Base-by-base conservation (phyloP, 352 stramenopile genomes). In the Phytophthora citricola region DNA sequence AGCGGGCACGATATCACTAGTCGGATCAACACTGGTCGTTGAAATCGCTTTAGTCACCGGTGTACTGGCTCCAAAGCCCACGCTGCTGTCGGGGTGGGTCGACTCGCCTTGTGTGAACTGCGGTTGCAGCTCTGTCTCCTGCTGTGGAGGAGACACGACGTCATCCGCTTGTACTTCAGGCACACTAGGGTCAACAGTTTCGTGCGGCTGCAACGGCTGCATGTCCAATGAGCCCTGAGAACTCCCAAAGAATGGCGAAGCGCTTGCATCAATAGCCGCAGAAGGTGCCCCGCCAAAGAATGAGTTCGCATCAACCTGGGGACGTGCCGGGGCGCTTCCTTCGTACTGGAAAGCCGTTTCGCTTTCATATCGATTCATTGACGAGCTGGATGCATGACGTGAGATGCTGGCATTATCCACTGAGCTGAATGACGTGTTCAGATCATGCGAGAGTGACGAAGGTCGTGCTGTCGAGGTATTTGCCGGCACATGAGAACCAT, bases 231-330 rank as follows among this genome's bases (percentile, higher is more conserved):
- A 78, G 61, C 43, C 49, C 41, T 62, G 53, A 38, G 49, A 55
- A 58, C 32, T 59, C 12, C 74, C 66, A 17, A 81, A 81, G 49
- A 75, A 81, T 11, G 71, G 68, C 0, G 77, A 72, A n/a, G 68
- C 36, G 62, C 73, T 68, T 4, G 45, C 34, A 27, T 69, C 44
- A 27, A 49, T 34, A 43, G 40, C 43, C 22, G 36, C 29, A 14
- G 64, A 44, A 17, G 47, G 17, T 41, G 52, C 32, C 15, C 61
- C 54, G 9, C 65, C 58, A 68, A 80, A 76, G 54, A 65, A 76
- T 20, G 61, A 47, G 47, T 40, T 75, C 22, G 59, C 49, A 63
- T 73, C 63, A 51, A 64, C 43, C 4, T 46, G 36, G 40, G 52
- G 24, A 10, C 32, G 57, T 11, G 26, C 14, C 12, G 67, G 39